These are phyloP conservation scores for Cicer judaicum DNA, from an alignment of 306 rosid genomes.

Conservation along the genomic window DNA sequence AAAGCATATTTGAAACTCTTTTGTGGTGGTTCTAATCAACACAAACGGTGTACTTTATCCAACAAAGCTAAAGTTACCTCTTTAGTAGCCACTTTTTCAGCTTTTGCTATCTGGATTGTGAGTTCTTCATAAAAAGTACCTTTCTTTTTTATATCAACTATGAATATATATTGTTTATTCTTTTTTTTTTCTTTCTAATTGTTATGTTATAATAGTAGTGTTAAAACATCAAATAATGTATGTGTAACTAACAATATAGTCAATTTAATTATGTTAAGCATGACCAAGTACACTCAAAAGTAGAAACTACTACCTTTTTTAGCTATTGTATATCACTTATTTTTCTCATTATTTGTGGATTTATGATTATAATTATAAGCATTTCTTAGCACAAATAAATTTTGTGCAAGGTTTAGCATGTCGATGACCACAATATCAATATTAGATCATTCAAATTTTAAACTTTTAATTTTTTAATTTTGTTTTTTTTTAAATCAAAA, in stretches of 20 bases:
- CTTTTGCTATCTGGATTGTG: slow-evolving; percentile 36
- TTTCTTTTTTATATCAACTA: background rate
- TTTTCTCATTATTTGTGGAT: background rate
- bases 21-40: slow-evolving; percentile 42
- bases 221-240: background rate
- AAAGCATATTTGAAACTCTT: slow-evolving; percentile 38
- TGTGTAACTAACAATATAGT: background rate
- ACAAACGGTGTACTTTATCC: background rate
- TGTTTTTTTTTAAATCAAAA: no score
- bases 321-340: background rate
- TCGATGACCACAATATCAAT: no score
- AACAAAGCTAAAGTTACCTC: slow-evolving; percentile 34
- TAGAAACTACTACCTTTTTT: background rate
- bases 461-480: no score
- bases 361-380: background rate
- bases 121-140: background rate
- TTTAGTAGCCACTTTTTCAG: slow-evolving; percentile 41
- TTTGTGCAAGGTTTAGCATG: background rate
- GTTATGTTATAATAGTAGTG: background rate
- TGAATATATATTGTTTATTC: background rate
- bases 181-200: background rate
- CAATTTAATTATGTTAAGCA: background rate
- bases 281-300: background rate
- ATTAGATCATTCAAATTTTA: no score
- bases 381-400: background rate